Evolutionary conservation across 495 filamentous ascomycete genomes (phyloP), one percentile per base, ranked within the genome.

Genomic region (Neurospora sp.): DNA sequence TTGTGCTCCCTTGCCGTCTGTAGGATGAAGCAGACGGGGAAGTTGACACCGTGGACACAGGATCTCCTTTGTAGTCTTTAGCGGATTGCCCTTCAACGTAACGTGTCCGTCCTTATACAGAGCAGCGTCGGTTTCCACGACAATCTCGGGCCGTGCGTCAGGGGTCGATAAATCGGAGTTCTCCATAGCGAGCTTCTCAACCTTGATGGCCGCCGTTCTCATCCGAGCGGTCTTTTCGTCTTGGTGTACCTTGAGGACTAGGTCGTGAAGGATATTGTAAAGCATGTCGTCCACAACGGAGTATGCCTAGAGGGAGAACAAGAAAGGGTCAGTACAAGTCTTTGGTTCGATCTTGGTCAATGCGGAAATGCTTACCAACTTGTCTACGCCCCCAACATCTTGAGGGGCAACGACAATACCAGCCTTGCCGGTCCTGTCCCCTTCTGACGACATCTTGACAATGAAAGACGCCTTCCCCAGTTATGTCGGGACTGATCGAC

Each of bases 161-260:
- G 80, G 74, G 9, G 79, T 79, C 7, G 82, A 80, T 38, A 80
- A 77, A 41, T 86, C 85, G 37, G 80, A 81, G 68, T 86, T 82
- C 59, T 88, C 87, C 76, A 86, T 81, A 38, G 90, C 89, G 73
- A 89, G 85, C 80, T 92, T 90, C 81, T 91, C 85, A 74, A 91
- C 89, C 69, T 89, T 80, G 44, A 91, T 89, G 68, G 92, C 92
- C 16, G 92, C 92, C 46, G 92, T 92, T 59, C 86, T 84, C 79
- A 90, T 91, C 71, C 91, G 89, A 48, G 89, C 87, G 70, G 89
- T 87, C 79, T 92, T 92, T 80, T 93, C 91, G 76, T 92, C 88
- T 48, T 91, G 89, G 78, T 93, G 91, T 39, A 88, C 88, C 75
- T 92, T 89, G 73, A 91, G 84, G 71, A 92, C 82, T 68, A 92